Evolutionary conservation across 202 grass and related monocot genomes (phyloP), one percentile per base, ranked within the genome.

Genomic region (Alloteropsis angusta): DNA sequence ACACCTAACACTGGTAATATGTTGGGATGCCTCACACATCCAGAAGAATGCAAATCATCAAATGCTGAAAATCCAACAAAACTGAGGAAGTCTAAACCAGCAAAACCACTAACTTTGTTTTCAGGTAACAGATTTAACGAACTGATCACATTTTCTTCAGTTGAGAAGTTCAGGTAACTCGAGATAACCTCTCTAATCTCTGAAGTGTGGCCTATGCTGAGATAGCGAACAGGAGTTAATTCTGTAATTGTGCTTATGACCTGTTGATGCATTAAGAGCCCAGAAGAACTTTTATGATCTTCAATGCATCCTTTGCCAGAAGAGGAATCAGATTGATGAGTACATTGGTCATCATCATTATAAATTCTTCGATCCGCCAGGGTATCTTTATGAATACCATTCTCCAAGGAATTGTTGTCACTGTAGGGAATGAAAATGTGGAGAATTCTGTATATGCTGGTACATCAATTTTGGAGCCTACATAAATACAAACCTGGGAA

Each of bases 21-120:
- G 75, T 93, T 93, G 41, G 94, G 91, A 78, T 97, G 91, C 60
- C 91, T 86, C 80, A 93, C 82, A 84, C 54, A 48, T 39, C 86
- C 88, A 69, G 77, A 79, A 61, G 65, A 62, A 85, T 82, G 43
- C 64, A 82, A 82, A 52, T 82, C 83, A 81, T 92, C 85, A 16
- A 86, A 92, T 84, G 87, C 74, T 50, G 85, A 85, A 87, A 88
- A 97, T 81, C 89, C 89, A 88, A 90, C 80, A 83, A 78, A 89
- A 67, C 73, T 97, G 52, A 97, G 77, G 52, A 94, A 94, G 70
- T 90, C 68, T 80, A 93, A 77, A 73, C 83, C 89, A 85, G 79
- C 69, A 52, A 62, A 72, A 49, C 85, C 81, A 78, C 34, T 77
- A 53, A 86, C 74, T 86, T 88, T 87, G 55, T 89, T 83, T 97